Evolutionary conservation across 73 alveolate species (phyloP), one percentile per base, ranked within the genome.

Genomic region (Paramecium caudatum): DNA sequence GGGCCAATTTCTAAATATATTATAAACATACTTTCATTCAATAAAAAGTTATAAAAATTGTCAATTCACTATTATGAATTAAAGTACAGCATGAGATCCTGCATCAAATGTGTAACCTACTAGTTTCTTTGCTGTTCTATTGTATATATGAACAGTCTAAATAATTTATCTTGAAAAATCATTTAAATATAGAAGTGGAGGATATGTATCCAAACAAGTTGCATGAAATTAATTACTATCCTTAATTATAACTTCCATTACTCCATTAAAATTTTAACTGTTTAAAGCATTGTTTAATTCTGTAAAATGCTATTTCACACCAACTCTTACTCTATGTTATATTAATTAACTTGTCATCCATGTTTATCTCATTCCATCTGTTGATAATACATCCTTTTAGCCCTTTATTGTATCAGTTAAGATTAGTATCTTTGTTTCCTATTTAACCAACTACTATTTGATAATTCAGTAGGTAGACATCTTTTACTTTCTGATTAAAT

Each of bases 291-390:
- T 70, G 78, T 92, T 95, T 34, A 97, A 43, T 90, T 93, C 81
- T 8, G 63, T 84, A 13, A 95, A 90, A 81, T 94, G 96, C 34
- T 87, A 91, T 15, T 95, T 96, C 34, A 95, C 93, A 63, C 62
- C 62, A 46, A 86, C 16, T 15, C 80, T 91, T 1, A 78, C 88
- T 21, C 93, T 62, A 15, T 45, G 61, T 37, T 86, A 46, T 41
- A 86, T 70, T 30, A 97, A 92, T 10, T 94, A 95, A 15, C 98
- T 93, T 23, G 98, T 97, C 74, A 95, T 95, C 82, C 93, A 90
- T 5, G 98, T 90, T 45, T 91, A 17, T 90, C 91, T 91, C 99
- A 97, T 97, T 23, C 99, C 99, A 25, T 93, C 78, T 2, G 98
- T 95, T 43, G 97, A 91, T 62, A 95, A 37, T 93, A 49, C 70